Base-by-base conservation (phyloP, 331 rosid genomes). In the Rosa hybrid region DNA sequence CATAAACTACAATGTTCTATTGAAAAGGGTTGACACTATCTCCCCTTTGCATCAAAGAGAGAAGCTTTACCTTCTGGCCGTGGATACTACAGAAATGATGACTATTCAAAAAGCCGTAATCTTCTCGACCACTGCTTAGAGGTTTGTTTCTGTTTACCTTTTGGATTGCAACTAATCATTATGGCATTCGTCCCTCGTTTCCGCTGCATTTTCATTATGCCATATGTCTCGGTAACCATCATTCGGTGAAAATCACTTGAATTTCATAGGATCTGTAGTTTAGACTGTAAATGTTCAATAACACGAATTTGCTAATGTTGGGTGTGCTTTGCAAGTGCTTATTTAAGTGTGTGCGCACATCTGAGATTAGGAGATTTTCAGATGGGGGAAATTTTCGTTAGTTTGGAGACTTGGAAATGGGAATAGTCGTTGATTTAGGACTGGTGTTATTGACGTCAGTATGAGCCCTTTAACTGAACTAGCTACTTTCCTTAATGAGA, bases 61-160 rank as follows among this genome's bases (percentile, higher is more conserved):
- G 92, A 94, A 88, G 85, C 86, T 94, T 13, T 94, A 94, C 87
- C 93, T 91, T 84, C 87, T 94, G 41, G 95, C 97, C 76, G 86
- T 94, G 98, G 95, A 56, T 86, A 86, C 73, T 92, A 77, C 71
- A 86, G 95, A 82, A 91, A 72, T 70, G 88, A 83, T 68, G 95
- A 94, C 41, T 91, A 87, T 86, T 78, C 97, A 60, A 92, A 82
- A 81, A 90, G 97, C 75, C 92, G 97, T 79, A 89, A 89, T 75
- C 97, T 92, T 59, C 88, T 81, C n/a, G 91, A 89, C 14, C 88
- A 85, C 57, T 92, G 97, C 84, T 86, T 92, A 72, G 39, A 65
- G 95, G 97, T 92, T 81, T 84, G 80, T 30, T 85, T 63, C 72
- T 69, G 1, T 20, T 39, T 51, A 34, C 34, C 25, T 49, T 49